Evolutionary conservation across 768 basidiomycete species (phyloP), one percentile per base, ranked within the genome.

Genomic region (Tylopilus subfusipes): DNA sequence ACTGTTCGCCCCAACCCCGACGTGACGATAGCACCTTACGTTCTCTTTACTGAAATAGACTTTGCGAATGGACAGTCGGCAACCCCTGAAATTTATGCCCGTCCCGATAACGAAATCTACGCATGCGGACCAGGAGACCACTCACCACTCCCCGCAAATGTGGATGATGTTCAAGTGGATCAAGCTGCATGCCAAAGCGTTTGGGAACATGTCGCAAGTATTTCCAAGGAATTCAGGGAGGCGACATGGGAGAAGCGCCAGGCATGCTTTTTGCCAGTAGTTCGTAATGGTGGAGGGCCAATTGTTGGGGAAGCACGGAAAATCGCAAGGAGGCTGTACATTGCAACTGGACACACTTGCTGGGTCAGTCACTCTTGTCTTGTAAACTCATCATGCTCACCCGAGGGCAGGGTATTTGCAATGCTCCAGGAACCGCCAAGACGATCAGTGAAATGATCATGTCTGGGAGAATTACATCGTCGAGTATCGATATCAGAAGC

Each of bases 51-150:
- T 29, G 85, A 86, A 65, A 88, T 96, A 60, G 57, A 65, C 27
- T 69, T 81, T 51, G 67, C 67, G 6, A 63, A 54, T 19, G 63
- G 52, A 24, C 62, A 54, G 25, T 63, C 62, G 19, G 79, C 71
- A 12, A 76, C 76, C 5, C 85, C 87, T 10, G 87, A 90, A 66
- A 84, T 89, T 36, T 89, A 90, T 62, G 82, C 86, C 3, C 82
- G 87, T 0, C 85, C 85, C 30, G 77, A 80, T 42, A 79, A 81
- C 60, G 84, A 87, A 64, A 80, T 89, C 14, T 88, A 86, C 65
- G 86, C 83, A 19, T 95, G 91, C 69, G 89, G 90, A 3, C 81
- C 87, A 8, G 87, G 87, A 21, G 91, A 94, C 68, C 79, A 85
- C 62, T 78, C 78, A 4, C 75, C 79, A 2, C 80, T 96, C 6